Percentiles rank a stretch among this genome's conserved stretches.
Conservation (phyloP, 108 stramenopile genomes). For the Cyclotella sp. region DNA sequence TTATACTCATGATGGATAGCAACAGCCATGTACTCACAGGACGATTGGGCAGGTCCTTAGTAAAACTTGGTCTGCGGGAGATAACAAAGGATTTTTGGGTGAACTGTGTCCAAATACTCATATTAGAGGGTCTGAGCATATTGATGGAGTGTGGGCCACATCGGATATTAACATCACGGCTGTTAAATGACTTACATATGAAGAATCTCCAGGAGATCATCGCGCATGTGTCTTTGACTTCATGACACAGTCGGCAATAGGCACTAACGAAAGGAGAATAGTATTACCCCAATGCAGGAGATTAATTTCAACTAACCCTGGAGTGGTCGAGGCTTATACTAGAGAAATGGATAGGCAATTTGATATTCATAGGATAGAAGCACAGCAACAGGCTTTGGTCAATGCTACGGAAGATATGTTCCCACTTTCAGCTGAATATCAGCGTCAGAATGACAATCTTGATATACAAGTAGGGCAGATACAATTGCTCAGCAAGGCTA, state of each 20-base stretch:
- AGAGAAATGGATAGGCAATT: conserved; percentile 1
- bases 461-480: conserved; percentile 6
- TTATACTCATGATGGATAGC: conserved; percentile 5
- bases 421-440: background rate
- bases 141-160: conserved; percentile 10
- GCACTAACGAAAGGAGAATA: background rate
- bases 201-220: conserved; percentile 10
- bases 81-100: conserved; percentile 4
- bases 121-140: background rate
- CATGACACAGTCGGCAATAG: conserved; percentile 1
- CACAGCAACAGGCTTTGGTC: background rate
- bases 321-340: background rate
- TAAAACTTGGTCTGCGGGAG: background rate
- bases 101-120: background rate
- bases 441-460: background rate
- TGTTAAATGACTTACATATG: background rate
- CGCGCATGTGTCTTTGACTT: conserved; percentile 6
- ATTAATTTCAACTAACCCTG: background rate
- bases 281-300: background rate
- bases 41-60: background rate
- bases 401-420: background rate
- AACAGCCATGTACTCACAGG: conserved; percentile 1
- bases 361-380: background rate
- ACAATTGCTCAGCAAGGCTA: background rate
- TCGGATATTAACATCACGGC: conserved; percentile 4